Conservation (phyloP, 805 yeast species). For the Groenewaldozyma tartarivorans region DNA sequence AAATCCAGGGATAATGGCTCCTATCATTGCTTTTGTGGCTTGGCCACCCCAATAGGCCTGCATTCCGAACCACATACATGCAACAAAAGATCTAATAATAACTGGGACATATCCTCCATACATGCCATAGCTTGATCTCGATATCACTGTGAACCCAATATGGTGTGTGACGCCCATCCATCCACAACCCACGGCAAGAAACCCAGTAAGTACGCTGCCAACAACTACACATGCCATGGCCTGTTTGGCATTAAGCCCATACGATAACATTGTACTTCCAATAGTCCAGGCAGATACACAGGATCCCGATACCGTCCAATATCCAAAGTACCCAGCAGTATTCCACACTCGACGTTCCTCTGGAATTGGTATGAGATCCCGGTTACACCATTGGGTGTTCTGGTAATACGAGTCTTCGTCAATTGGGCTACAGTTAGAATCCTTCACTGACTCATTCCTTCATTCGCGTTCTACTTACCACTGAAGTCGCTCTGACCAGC, state of each 20-base stretch:
- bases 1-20: slow-evolving; percentile 9
- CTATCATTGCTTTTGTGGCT: slow-evolving; percentile 11
- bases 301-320: slow-evolving; percentile 13
- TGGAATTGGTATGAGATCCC: slow-evolving; percentile 10
- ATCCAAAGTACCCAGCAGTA: slow-evolving; percentile 8
- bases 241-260: slow-evolving; percentile 10
- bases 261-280: slow-evolving; percentile 7
- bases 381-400: slow-evolving; percentile 9
- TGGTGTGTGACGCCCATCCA: slow-evolving; percentile 13
- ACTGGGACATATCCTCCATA: slow-evolving; percentile 12
- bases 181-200: slow-evolving; percentile 9
- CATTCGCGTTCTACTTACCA: no score
- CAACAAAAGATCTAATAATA: slow-evolving; percentile 8
- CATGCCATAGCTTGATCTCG: slow-evolving; percentile 12
- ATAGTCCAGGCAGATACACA: slow-evolving; percentile 11
- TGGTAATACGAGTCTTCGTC: slow-evolving; percentile 9
- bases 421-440: slow-evolving; percentile 1
- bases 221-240: slow-evolving; percentile 11
- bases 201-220: slow-evolving; percentile 11
- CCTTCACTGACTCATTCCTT: neutral
- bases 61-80: slow-evolving; percentile 12
- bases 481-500: no score
- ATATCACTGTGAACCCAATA: slow-evolving; percentile 13
- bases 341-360: slow-evolving; percentile 9
- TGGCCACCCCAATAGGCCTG: slow-evolving; percentile 12